Evolutionary conservation across 352 stramenopile genomes (phyloP), one percentile per base, ranked within the genome.

Genomic region (Globisporangium sylvaticum): DNA sequence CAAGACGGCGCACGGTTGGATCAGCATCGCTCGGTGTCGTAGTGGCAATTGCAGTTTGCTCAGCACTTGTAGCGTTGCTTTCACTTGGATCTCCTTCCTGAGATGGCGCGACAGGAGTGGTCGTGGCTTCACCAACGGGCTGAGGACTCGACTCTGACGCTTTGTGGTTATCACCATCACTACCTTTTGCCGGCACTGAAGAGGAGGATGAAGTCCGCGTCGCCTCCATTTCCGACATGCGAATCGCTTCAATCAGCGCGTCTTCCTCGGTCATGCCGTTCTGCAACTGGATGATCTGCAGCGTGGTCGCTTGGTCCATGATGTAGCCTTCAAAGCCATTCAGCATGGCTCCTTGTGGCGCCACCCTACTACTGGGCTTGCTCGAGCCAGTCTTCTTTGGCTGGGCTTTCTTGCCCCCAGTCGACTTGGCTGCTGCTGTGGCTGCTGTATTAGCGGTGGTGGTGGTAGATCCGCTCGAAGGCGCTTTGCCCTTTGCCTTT

Each of bases 181-280:
- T 29, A 12, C 46, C 32, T 29, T 56, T 58, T 32, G 6, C n/a
- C 12, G 15, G 18, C 8, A 15, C n/a, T 5, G 20, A 31, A 10
- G 44, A 25, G 53, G 27, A 58, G 24, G 37, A 44, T 1, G 42
- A 22, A 9, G 39, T 15, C 34, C 58, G 66, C 42, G 53, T 42
- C 2, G 32, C 59, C 6, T 80, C 71, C 6, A 65, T 58, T 57
- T 79, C 64, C 0, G 83, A 93, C 70, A 90, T 84, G 37, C 84
- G 78, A 53, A 93, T 78, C 7, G 81, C 85, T 72, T 91, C 62
- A 20, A 83, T 60, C 20, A 88, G 66, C 4, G 85, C 85, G 46
- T 93, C 85, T 67, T 91, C 85, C 52, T 93, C 85, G 2, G 81
- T 84, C 69, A 93, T 76, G 29, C 87, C 83, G 58, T 88, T 63